Percentiles rank a stretch among this genome's conserved stretches.
These are phyloP conservation scores for Rhypophila decipiens DNA, from an alignment of 495 filamentous ascomycete species.

Conservation along the genomic window DNA sequence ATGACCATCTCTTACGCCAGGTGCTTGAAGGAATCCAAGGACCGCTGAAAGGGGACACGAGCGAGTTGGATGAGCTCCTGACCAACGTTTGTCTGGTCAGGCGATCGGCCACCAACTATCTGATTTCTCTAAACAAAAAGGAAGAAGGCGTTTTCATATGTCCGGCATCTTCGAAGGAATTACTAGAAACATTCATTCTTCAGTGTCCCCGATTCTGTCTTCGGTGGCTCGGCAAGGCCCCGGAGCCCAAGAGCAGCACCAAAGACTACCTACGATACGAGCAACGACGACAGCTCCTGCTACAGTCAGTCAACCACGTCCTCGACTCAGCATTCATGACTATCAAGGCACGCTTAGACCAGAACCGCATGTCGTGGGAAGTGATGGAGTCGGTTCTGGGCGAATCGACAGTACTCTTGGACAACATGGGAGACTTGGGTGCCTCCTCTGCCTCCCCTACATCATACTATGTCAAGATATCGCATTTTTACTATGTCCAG, in stretches of 20 bases:
- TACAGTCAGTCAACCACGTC: slow-evolving; percentile 36
- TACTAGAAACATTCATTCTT: slow-evolving; percentile 44
- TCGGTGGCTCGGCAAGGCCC: slow-evolving; percentile 50
- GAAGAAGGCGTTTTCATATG: slow-evolving; percentile 9
- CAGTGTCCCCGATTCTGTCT: slow-evolving; percentile 46
- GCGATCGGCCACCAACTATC: slow-evolving; percentile 50
- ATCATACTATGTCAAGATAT: slow-evolving; percentile 56
- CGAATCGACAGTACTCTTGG: slow-evolving; percentile 46
- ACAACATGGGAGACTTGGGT: slow-evolving; percentile 35
- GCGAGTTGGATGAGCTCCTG: slow-evolving; percentile 66
- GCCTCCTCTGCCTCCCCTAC: slow-evolving; percentile 21
- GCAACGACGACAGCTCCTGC: slow-evolving; percentile 46
- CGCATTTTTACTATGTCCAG: slow-evolving; percentile 71
- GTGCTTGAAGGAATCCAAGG: slow-evolving; percentile 49
- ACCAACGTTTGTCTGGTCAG: slow-evolving; percentile 57
- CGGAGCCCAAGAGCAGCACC: slow-evolving; percentile 31
- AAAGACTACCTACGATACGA: slow-evolving; percentile 49
- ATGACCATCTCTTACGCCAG: slow-evolving; percentile 35
- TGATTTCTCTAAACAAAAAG: slow-evolving; percentile 22
- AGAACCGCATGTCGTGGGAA: slow-evolving; percentile 39
- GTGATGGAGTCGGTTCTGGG: slow-evolving; percentile 47
- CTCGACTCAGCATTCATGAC: slow-evolving; percentile 53
- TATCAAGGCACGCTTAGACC: slow-evolving; percentile 37
- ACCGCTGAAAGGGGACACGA: slow-evolving; percentile 55
- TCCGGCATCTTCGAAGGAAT: slow-evolving; percentile 11